Evolutionary conservation across 2,329 filamentous ascomycete genomes (phyloP), one percentile per base, ranked within the genome.

Genomic region (Colletotrichum sp.): DNA sequence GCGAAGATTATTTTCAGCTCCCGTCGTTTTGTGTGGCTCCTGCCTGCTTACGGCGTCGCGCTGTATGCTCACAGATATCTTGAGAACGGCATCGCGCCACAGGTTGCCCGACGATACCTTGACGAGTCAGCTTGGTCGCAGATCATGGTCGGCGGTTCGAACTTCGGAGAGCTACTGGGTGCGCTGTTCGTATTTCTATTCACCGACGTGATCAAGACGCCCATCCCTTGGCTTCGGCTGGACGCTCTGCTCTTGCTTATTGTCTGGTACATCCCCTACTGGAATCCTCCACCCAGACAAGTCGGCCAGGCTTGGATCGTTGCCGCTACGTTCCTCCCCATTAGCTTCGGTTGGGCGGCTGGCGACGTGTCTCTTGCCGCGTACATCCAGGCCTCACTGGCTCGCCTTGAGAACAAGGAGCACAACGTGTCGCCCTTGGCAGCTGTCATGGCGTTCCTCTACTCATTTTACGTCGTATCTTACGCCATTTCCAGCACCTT

Each of bases 381-480:
- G 3, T 89, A 89, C 79, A 88, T 89, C 65, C 88, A 90, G 79
- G 87, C 88, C 5, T 86, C 86, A 8, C 83, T 89, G n/a, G 83
- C 86, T 1, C 83, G 87, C 28, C 82, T 87, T 30, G 88, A 89
- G 77, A 82, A 82, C 12, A 82, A 86, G 59, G 84, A 85, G 49
- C 83, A 85, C 62, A 86, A 88, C 57, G 87, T 89, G 3, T 88
- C 87, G 3, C 85, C 88, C 0, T 82, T 89, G 3, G 88, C 87
- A 21, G 87, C 88, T 2, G 87, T 90, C 55, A 89, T 90, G 88
- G 86, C 87, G 1, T 88, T 89, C 78, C 82, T 89, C 7, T 89
- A 89, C 80, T 87, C 84, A 8, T 86, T 86, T 9, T 89, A 89
- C 78, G 88, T 90, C 52, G 83, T 88, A 52, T 83, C 85, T 28